Evolutionary conservation across 192 early-diverging fungal species (phyloP).

Genomic region (Podila epicladia): DNA sequence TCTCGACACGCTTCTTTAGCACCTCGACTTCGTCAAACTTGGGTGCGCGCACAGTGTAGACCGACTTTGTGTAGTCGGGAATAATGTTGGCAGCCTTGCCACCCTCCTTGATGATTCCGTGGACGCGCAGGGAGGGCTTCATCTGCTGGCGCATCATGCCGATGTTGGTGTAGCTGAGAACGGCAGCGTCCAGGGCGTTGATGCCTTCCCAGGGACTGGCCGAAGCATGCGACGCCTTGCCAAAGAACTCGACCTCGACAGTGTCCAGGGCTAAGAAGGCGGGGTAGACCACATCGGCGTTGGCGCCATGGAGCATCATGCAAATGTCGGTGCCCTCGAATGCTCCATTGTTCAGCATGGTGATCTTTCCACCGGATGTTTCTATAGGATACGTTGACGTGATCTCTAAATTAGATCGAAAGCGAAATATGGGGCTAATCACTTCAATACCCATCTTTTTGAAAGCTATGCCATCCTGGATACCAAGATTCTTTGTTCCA

Average conservation of each 20-base stretch:
- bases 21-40: slow-evolving; percentile 58
- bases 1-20: slow-evolving; percentile 63
- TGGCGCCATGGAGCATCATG: slow-evolving; percentile 86
- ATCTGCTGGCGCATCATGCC: slow-evolving; percentile 82
- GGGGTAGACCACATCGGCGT: slow-evolving; percentile 58
- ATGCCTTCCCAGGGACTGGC: slow-evolving; percentile 63
- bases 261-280: slow-evolving; percentile 56
- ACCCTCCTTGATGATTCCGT: slow-evolving; percentile 84
- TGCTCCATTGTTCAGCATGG: slow-evolving; percentile 70
- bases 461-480: not conserved
- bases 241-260: slow-evolving; percentile 73
- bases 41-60: slow-evolving; percentile 70
- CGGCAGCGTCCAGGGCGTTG: slow-evolving; percentile 85
- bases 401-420: too few species aligned
- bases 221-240: slow-evolving; percentile 77
- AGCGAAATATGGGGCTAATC: not conserved
- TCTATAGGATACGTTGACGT: not conserved
- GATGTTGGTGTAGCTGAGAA: slow-evolving; percentile 70
- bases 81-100: slow-evolving; percentile 72
- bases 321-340: slow-evolving; percentile 78
- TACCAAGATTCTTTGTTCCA: slow-evolving; percentile 4
- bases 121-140: slow-evolving; percentile 69
- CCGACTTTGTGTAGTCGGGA: slow-evolving; percentile 69
- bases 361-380: slow-evolving; percentile 72
- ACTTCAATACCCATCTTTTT: not conserved